These are phyloP conservation scores for Mimosa pudica DNA, from an alignment of 306 rosid species.

Conservation along the genomic window DNA sequence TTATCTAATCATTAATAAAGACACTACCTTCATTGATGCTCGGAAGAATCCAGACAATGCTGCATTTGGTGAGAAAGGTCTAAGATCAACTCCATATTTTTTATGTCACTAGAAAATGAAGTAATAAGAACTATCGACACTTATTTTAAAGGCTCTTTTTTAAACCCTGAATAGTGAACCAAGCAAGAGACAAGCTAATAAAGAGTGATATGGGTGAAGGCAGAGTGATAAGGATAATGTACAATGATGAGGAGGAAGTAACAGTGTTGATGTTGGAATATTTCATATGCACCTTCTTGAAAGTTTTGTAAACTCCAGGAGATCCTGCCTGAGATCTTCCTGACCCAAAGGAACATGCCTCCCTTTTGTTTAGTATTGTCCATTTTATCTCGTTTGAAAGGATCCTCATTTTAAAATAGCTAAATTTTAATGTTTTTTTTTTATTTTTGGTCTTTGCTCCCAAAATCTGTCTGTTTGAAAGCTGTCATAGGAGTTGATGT, in stretches of 20 bases:
- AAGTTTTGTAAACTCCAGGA: slow-evolving; percentile 40
- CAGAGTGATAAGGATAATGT: slow-evolving; percentile 46
- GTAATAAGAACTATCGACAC: too few species aligned
- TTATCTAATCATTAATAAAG: slow-evolving; percentile 31
- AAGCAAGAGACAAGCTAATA: slow-evolving; percentile 38
- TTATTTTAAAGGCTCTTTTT: slow-evolving; percentile 14
- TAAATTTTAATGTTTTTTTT: slow-evolving; percentile 34
- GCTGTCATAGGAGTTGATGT: slow-evolving; percentile 76
- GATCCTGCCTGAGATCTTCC: slow-evolving; percentile 75
- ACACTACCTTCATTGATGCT: slow-evolving; percentile 46
- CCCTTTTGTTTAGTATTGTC: slow-evolving; percentile 61
- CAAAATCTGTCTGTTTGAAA: slow-evolving; percentile 59
- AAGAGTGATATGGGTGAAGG: slow-evolving; percentile 37
- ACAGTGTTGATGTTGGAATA: slow-evolving; percentile 51
- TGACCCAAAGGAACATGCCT: slow-evolving; percentile 69
- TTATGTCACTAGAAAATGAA: too few species aligned
- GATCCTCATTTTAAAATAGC: slow-evolving; percentile 43
- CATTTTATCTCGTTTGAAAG: slow-evolving; percentile 75
- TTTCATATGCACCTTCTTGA: slow-evolving; percentile 42
- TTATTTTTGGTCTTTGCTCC: slow-evolving; percentile 24
- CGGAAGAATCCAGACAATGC: slow-evolving; percentile 42
- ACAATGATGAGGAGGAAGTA: slow-evolving; percentile 43
- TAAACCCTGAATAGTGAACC: slow-evolving; percentile 11
- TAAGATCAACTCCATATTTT: neutral
- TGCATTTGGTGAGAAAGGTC: slow-evolving; percentile 34